Base-by-base conservation (phyloP, 768 basidiomycete genomes). In the Xerocomellus amylosporus region DNA sequence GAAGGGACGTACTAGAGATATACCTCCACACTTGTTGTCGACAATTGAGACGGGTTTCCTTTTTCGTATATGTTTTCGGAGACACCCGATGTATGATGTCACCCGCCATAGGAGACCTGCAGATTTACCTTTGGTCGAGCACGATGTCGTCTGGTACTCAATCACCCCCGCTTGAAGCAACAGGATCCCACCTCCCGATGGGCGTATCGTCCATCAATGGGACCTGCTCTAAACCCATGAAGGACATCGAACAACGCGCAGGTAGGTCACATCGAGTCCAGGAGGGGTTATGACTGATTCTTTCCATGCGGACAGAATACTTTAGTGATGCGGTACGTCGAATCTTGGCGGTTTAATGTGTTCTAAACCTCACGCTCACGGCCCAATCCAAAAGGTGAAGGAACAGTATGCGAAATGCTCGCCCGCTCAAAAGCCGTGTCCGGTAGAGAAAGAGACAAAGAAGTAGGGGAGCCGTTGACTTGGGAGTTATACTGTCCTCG, bases 101-200 rank as follows among this genome's bases (percentile, higher is more conserved):
- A 69, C 30, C 6, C 30, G 13, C 39, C 9, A 53, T 14, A 59
- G 51, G 46, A 14, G 31, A 24, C 8, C 8, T 3, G 12, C 49
- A 10, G 14, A 5, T 13, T 33, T 31, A 24, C n/a, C 7, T 26
- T 40, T 45, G 26, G 20, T 30, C 37, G 17, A 49, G 5, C 28
- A 56, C 38, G 14, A 65, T 63, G 64, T 30, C 66, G 19, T 62
- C 66, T 51, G 81, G 81, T 31, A 80, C 81, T 2, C 74, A 82
- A 36, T 82, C 82, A n/a, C 81, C 80, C 8, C 80, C 81, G 20
- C 76, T 81, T 43, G 79, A 79, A 63, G 74, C 75, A 14, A 78
- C 77, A 1, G 77, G 71, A 37, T 72, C 75, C n/a, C 70, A 78
- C 24, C 56, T 72, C 46, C 77, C 79, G 7, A 76, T 81, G 77